Evolutionary conservation across 139 green algal genomes (phyloP).

Genomic region (Closterium sp.): DNA sequence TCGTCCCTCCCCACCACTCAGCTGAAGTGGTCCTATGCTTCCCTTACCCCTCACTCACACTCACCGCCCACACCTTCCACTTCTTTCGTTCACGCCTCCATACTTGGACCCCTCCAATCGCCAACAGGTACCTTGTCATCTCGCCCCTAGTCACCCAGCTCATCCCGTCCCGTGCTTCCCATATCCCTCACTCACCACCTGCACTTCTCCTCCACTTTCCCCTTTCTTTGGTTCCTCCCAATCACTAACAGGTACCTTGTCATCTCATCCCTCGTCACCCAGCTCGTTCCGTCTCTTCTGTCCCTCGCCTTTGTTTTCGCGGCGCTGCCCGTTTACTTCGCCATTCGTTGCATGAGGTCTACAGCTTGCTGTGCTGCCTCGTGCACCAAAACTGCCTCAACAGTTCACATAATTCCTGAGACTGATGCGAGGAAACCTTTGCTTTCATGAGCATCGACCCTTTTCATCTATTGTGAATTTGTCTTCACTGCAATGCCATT

Average conservation of each 20-base stretch:
- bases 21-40: too few relatives aligned
- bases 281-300: background rate
- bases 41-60: too few relatives aligned
- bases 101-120: background rate
- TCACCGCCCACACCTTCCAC: too few relatives aligned
- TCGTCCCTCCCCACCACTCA: too few relatives aligned
- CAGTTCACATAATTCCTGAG: background rate
- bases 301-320: background rate
- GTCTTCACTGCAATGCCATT: too few relatives aligned
- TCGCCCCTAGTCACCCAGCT: too few relatives aligned
- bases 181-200: background rate
- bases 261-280: background rate
- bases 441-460: background rate
- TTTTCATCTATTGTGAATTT: too few relatives aligned
- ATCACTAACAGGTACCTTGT: background rate
- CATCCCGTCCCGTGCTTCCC: too few relatives aligned
- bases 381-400: background rate
- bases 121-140: background rate
- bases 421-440: background rate
- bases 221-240: background rate
- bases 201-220: too few relatives aligned
- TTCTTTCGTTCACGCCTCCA: too few relatives aligned
- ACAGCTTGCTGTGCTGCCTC: background rate
- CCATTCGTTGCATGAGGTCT: background rate
- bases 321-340: background rate